Base-by-base conservation (phyloP, 441 rosid genomes). In the Geranium incanum region DNA sequence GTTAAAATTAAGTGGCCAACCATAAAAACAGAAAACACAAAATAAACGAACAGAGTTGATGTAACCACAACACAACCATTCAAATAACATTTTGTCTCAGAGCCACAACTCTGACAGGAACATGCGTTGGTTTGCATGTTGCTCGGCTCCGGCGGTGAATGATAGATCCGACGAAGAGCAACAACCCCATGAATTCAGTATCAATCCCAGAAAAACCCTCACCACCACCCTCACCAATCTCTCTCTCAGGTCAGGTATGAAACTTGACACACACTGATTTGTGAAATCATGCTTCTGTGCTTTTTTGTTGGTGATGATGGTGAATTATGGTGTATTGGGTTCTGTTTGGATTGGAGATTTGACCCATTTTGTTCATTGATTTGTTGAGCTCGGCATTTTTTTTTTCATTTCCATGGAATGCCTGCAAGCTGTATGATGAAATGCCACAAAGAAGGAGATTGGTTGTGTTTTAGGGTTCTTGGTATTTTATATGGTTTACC, bases 91-190 rank as follows among this genome's bases (percentile, higher is more conserved):
- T 39, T 39, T 39, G 43, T 39, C 8, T 39, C 6, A 39, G 43
- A 39, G 43, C 43, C 43, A 39, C 43, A 39, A 39, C 8, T 39
- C 43, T 39, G 16, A 50, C 16, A 50, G 16, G 59, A 50, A 50
- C 18, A 50, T 50, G 59, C n/a, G 59, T 50, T 50, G 59, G 16
- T 50, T 50, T n/a, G 59, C 59, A 50, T 50, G 59, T 50, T 50
- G 59, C 59, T 13, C 15, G 16, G 59, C 59, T 11, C n/a, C 16
- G 15, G 15, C 59, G 59, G 59, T 12, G 15, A 13, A 50, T 52
- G 60, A 52, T 52, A 4, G 5, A 0, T 52, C 60, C 6, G 60
- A 52, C n/a, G 60, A 52, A 12, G 60, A 52, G 6, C 60, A 52
- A 52, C 60, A 13, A 50, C 59, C 12, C n/a, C 59, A 12, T 39